These are phyloP conservation scores for Pichia sp. DNA, from an alignment of 1,139 yeast species.

Conservation along the genomic window DNA sequence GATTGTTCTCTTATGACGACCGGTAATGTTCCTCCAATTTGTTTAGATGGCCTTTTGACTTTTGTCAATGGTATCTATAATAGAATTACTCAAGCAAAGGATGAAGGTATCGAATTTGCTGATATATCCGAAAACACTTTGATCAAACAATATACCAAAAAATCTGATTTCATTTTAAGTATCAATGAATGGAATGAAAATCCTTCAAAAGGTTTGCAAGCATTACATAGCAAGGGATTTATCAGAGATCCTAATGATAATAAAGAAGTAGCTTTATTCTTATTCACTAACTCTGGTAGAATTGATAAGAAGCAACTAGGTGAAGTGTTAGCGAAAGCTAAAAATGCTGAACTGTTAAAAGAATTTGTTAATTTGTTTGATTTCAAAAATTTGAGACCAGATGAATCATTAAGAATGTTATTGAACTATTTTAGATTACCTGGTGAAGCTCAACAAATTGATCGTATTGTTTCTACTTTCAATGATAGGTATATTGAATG, in stretches of 20 bases:
- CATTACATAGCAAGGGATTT: constrained; percentile 56
- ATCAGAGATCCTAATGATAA: constrained; percentile 47
- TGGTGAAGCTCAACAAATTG: constrained; percentile 96
- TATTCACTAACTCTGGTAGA: constrained; percentile 71
- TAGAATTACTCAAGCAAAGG: constrained; percentile 36
- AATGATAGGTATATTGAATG: constrained; percentile 70
- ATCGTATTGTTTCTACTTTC: constrained; percentile 80
- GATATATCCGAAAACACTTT: constrained; percentile 24
- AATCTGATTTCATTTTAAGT: constrained; percentile 66
- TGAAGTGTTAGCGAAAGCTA: constrained; percentile 73
- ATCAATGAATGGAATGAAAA: constrained; percentile 68
- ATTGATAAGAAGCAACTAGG: constrained; percentile 85
- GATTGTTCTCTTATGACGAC: constrained; percentile 73
- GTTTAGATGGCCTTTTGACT: constrained; percentile 78
- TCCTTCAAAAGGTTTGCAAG: constrained; percentile 67
- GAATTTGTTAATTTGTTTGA: constrained; percentile 68
- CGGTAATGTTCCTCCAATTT: constrained; percentile 85
- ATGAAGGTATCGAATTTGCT: constrained; percentile 16
- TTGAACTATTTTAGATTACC: constrained; percentile 85
- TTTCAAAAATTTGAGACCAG: constrained; percentile 72
- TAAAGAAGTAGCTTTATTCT: constrained; percentile 63
- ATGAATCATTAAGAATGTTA: constrained; percentile 82
- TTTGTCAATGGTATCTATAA: constrained; percentile 62
- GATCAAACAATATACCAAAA: constrained; percentile 47
- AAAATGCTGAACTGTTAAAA: constrained; percentile 51